Evolutionary conservation across 148 eudicot genomes (phyloP), one percentile per base, ranked within the genome.

Genomic region (Simmondsia chinensis): DNA sequence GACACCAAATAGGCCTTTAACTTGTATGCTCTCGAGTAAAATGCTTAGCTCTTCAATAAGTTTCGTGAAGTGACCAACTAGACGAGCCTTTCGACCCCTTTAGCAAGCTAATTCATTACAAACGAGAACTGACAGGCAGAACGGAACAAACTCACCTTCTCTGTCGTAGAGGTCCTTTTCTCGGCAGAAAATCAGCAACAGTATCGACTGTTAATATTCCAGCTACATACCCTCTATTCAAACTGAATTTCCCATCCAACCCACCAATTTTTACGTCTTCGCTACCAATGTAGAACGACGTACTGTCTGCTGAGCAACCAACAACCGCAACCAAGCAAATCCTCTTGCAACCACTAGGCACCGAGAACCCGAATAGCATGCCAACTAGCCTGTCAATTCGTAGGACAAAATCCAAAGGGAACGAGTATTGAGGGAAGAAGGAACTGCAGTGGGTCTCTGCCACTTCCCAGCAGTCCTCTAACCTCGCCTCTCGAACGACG

Each of bases 371-470:
- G 48, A 71, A 79, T 3, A 91, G 50, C 86, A 85, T 72, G 9
- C 70, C 95, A 23, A 82, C 26, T 32, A 91, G 65, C 70, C 99
- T 76, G 31, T 91, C 94, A 17, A 91, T 56, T 65, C 99, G 82
- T 64, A 85, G 54, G 46, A 79, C 63, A 53, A 85, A 76, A 59
- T 85, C 95, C 54, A 85, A 59, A 13, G 99, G 99, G 54, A 91
- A 91, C 1, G 94, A 55, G 54, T 82, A 85, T 30, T 79, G 78
- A 5, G 99, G 99, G 61, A 91, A 91, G 86, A 91, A 91, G 55
- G 95, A 82, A 57, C 95, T 85, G 49, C 99, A 91, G 40, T 85
- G 95, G 9, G 99, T 91, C 69, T 91, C 99, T 19, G 80, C 99
- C 28, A 91, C 95, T 68, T 91, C 99, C 99, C 99, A 91, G 60